phyloP scores from a whole-genome alignment of 352 stramenopile genomes.

The Globisporangium uncinulatum region DNA sequence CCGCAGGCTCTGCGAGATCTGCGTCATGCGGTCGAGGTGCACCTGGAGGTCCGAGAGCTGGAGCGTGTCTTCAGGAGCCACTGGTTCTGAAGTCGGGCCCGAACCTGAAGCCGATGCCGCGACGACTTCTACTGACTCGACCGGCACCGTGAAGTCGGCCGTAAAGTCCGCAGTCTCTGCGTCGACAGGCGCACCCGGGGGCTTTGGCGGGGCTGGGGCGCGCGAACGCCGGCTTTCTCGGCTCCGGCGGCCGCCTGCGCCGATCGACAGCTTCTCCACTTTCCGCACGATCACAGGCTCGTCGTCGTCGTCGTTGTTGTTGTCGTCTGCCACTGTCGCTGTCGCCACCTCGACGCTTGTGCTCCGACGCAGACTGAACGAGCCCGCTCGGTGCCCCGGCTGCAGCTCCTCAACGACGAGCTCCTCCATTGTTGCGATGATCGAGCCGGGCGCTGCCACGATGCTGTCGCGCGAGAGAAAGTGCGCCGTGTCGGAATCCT shows the following conservation, averaged over 20 bases:
- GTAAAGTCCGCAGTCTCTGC: slow-evolving; percentile 19
- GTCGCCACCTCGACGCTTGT: slow-evolving; percentile 10
- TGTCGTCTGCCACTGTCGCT: slow-evolving; percentile 8
- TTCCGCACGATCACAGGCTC: slow-evolving; percentile 44
- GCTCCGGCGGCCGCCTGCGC: slow-evolving; percentile 30
- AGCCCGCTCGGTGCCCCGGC: slow-evolving; percentile 17
- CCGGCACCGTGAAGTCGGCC: slow-evolving; percentile 13
- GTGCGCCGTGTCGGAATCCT: slow-evolving; percentile 5
- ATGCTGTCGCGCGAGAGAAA: slow-evolving; percentile 13
- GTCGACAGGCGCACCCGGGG: slow-evolving; percentile 12
- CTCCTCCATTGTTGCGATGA: slow-evolving; percentile 24
- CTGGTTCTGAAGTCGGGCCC: not conserved
- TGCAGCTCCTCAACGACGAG: slow-evolving; percentile 49
- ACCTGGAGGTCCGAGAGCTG: slow-evolving; percentile 64
- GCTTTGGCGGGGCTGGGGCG: slow-evolving; percentile 5
- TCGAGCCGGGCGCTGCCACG: slow-evolving; percentile 1
- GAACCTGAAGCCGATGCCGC: not conserved
- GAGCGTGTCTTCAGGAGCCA: slow-evolving; percentile 18
- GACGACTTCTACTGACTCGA: slow-evolving; percentile 4
- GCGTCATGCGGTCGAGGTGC: slow-evolving; percentile 71
- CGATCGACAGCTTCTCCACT: slow-evolving; percentile 35
- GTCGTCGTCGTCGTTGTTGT: slow-evolving; percentile 13
- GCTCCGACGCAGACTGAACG: slow-evolving; percentile 15
- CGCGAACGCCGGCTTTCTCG: slow-evolving; percentile 12
- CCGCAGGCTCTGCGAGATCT: slow-evolving; percentile 54